Base-by-base conservation (phyloP, 306 rosid species). In the Sicyos edulis region DNA sequence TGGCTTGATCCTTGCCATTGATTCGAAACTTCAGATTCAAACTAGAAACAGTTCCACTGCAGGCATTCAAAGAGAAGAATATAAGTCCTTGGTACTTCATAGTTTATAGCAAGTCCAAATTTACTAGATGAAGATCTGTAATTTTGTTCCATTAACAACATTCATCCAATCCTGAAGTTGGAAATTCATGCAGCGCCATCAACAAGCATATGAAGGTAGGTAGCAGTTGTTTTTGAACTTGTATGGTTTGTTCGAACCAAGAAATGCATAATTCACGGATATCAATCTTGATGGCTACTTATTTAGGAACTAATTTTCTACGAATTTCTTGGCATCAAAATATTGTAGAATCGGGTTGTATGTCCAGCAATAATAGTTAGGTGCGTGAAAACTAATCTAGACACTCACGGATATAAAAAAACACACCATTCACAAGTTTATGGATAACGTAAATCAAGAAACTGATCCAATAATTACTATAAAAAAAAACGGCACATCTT, bases 1-100 rank as follows among this genome's bases (percentile, higher is more conserved):
- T 50, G 92, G 92, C 70, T 88, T 88, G 56, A 88, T 88, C 88
- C 87, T 88, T 24, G 84, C 92, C 92, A 88, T 88, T 9, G 50
- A 58, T 16, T 80, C 70, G 54, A 81, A 67, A 50, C 47, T 75
- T 81, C 80, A 58, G 76, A 55, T 77, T 55, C 76, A 10, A 77
- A 49, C 9, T 17, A 7, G 16, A 65, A 15, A 71, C 12, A 66
- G 68, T 58, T 8, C 78, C 57, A 15, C 67, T 11, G 77, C 74
- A 79, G 37, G 42, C 37, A 52, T 54, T 61, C 75, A 54, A 17
- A 52, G 10, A 67, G 34, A 45, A 67, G 40, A 47, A 67, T 22
- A 21, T 15, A 10, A 50, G 21, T 6, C 34, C 44, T 15, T 14
- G 19, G 45, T 24, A 32, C 58, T 69, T 69, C 56, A 13, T 17